Conservation (phyloP, 108 stramenopile species). For the Tribonema minus region DNA sequence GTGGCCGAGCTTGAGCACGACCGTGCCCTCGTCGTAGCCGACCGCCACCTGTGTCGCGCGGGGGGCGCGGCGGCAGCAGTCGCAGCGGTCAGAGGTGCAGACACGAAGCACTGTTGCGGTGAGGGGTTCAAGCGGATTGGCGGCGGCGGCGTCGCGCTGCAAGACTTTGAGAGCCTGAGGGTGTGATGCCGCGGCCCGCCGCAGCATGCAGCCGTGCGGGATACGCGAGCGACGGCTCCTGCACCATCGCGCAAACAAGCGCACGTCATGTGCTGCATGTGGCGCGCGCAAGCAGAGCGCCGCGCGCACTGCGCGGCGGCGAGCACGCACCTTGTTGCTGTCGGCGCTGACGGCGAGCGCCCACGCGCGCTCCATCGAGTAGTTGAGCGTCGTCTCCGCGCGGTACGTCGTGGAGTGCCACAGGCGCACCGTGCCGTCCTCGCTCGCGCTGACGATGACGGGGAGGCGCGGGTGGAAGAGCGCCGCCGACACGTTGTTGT, state of each 20-base stretch:
- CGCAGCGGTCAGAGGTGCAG: too few relatives aligned
- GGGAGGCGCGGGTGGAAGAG: conserved; percentile 98
- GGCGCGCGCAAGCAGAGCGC: too few relatives aligned
- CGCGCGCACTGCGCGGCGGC: too few relatives aligned
- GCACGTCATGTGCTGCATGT: too few relatives aligned
- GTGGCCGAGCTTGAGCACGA: conserved; percentile 91
- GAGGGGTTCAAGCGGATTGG: too few relatives aligned
- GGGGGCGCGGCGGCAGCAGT: background rate
- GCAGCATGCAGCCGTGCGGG: too few relatives aligned
- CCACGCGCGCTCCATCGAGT: conserved; percentile 65
- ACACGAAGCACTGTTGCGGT: too few relatives aligned
- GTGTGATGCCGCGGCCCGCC: too few relatives aligned
- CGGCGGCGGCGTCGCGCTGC: too few relatives aligned
- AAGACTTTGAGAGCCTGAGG: too few relatives aligned
- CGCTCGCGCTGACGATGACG: conserved; percentile 88
- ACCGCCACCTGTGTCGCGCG: conserved; percentile 89
- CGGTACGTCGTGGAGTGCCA: conserved; percentile 98
- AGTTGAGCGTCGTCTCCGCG: conserved; percentile 95
- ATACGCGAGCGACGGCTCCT: too few relatives aligned
- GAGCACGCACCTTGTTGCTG: conserved; percentile 85
- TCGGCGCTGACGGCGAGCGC: conserved; percentile 83
- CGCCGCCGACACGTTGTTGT: conserved; percentile 93
- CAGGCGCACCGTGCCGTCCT: conserved; percentile 96
- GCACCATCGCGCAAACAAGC: too few relatives aligned
- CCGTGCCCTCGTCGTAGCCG: conserved; percentile 98